These are phyloP conservation scores for Pichia nakasei DNA, from an alignment of 805 yeast species.

Conservation along the genomic window DNA sequence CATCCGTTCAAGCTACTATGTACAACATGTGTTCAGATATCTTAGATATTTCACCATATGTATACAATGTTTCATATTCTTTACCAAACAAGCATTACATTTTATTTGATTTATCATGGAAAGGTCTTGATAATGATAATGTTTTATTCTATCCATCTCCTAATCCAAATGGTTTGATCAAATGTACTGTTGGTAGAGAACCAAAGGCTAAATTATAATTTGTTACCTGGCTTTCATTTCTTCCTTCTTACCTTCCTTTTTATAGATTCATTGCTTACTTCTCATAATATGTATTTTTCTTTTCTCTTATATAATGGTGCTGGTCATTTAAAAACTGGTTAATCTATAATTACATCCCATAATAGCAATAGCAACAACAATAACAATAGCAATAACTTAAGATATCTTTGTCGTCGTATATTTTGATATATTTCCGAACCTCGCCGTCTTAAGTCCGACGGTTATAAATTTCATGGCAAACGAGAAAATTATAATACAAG, in stretches of 20 bases:
- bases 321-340: constrained; percentile 10
- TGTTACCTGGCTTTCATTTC: too few species aligned
- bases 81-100: constrained; percentile 92
- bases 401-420: too few species aligned
- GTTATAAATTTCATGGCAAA: too few species aligned
- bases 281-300: neutral
- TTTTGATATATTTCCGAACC: too few species aligned
- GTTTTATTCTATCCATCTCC: constrained; percentile 84
- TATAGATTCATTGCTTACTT: neutral
- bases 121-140: constrained; percentile 70
- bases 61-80: constrained; percentile 59
- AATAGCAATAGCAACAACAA: too few species aligned
- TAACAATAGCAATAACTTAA: too few species aligned
- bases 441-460: too few species aligned
- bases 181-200: constrained; percentile 73
- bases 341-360: too few species aligned
- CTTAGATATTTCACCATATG: constrained; percentile 44
- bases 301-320: constrained; percentile 5
- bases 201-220: constrained; percentile 45
- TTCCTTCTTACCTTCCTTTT: too few species aligned
- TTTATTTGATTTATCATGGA: constrained; percentile 73
- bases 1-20: constrained; percentile 97
- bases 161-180: constrained; percentile 89
- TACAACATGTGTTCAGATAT: constrained; percentile 80
- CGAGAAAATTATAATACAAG: too few species aligned